phyloP scores from a whole-genome alignment of 1,284 basidiomycete genomes.

The Apiotrichum akiyoshidainum region DNA sequence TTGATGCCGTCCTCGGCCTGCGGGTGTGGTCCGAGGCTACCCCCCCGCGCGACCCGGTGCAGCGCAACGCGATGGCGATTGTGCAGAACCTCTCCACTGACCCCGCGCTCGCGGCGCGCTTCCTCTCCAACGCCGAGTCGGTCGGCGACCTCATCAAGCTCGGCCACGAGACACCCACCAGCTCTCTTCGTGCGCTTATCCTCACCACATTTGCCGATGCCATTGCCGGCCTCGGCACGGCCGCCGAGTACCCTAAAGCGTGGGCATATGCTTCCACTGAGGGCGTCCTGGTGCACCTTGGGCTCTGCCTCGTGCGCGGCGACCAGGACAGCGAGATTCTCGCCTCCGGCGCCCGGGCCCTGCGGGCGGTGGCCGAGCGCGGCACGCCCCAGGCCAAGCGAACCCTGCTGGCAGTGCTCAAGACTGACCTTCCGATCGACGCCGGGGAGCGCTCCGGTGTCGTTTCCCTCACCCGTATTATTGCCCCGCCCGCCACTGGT shows the following conservation, averaged over 20 bases:
- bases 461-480: neutral
- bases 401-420: no score
- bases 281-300: neutral
- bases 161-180: neutral
- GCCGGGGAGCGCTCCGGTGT: neutral
- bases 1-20: slow-evolving; percentile 3
- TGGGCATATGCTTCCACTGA: neutral
- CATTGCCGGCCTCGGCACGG: neutral
- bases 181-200: neutral
- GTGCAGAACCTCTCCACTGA: neutral
- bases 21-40: neutral
- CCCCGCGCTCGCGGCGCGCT: neutral
- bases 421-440: no score
- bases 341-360: neutral
- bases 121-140: slow-evolving; percentile 5
- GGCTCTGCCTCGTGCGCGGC: neutral
- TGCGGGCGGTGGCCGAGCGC: no score
- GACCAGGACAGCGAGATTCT: neutral
- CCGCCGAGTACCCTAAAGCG: neutral
- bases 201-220: slow-evolving; percentile 1
- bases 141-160: slow-evolving; percentile 3
- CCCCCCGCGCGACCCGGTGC: neutral
- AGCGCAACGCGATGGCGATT: slow-evolving; percentile 8
- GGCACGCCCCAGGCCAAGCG: no score
- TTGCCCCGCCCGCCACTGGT: neutral